phyloP scores from a whole-genome alignment of 179 eudicot species.

The Gypsophila paniculata region DNA sequence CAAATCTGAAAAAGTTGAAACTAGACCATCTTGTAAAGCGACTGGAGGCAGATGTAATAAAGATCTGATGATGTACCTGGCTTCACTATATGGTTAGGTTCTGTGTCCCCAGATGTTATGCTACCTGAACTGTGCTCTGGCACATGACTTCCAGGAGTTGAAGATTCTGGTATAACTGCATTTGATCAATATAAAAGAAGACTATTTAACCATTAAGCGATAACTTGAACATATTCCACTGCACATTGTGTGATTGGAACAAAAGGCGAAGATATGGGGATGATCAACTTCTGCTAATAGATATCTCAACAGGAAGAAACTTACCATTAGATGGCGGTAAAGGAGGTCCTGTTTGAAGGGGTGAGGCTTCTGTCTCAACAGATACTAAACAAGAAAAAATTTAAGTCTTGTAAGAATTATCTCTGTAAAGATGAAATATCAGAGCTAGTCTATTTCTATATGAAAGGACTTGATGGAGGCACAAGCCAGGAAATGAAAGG shows the following conservation, averaged over 20 bases:
- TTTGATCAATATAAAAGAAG: constrained; percentile 1
- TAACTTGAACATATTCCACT: background rate
- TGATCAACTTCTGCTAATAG: constrained; percentile 1
- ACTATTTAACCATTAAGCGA: background rate
- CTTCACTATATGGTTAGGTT: background rate
- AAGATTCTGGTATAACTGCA: background rate
- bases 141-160: background rate
- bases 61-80: constrained; percentile 3
- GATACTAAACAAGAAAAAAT: background rate
- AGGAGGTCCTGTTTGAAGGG: background rate
- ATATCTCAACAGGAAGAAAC: constrained; percentile 2
- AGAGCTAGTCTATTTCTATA: too few relatives aligned
- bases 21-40: background rate
- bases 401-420: background rate
- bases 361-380: background rate
- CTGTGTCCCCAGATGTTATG: background rate
- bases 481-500: background rate
- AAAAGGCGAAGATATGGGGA: background rate
- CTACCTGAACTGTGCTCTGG: constrained; percentile 16
- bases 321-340: constrained; percentile 19
- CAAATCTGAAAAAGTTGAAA: background rate
- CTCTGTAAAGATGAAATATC: background rate
- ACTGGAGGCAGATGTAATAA: constrained; percentile 4
- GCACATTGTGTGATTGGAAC: background rate
- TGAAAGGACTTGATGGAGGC: background rate